phyloP scores from a whole-genome alignment of 805 yeast species.

The Candida ortonii region DNA sequence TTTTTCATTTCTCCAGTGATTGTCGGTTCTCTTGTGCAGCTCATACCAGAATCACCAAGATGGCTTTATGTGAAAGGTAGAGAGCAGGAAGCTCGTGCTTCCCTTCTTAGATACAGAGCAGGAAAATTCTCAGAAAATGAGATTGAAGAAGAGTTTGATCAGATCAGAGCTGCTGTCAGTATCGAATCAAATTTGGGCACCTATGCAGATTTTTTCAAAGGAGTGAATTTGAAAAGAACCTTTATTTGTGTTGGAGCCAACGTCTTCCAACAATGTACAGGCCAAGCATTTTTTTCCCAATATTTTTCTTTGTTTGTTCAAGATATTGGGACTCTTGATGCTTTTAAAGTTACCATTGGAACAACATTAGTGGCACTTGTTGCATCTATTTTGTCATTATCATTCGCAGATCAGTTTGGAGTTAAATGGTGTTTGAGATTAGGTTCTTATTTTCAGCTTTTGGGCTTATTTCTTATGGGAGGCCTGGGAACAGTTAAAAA shows the following conservation, averaged over 20 bases:
- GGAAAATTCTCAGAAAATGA: neutral
- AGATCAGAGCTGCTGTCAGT: neutral
- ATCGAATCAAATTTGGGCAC: too few species aligned
- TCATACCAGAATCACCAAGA: slow-evolving; percentile 2
- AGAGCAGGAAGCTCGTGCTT: neutral
- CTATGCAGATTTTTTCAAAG: neutral
- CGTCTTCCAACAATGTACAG: neutral
- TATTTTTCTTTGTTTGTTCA: neutral
- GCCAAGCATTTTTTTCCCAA: slow-evolving; percentile 3
- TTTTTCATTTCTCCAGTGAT: slow-evolving; percentile 1
- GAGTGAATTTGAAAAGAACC: neutral
- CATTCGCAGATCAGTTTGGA: too few species aligned
- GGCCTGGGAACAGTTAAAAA: too few species aligned
- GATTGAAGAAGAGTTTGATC: neutral
- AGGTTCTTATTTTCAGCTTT: too few species aligned
- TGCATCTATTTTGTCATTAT: too few species aligned
- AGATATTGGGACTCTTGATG: neutral
- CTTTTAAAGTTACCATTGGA: too few species aligned
- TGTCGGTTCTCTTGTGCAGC: neutral
- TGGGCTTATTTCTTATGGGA: too few species aligned
- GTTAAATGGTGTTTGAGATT: too few species aligned
- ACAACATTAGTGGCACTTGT: too few species aligned
- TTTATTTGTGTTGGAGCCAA: neutral
- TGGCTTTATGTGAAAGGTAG: neutral
- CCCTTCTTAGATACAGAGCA: neutral